A percentile compares a stretch with the other conserved stretches of the same genome.
These are phyloP conservation scores for Beta lomatogona DNA, from an alignment of 179 eudicot species.

Conservation along the genomic window DNA sequence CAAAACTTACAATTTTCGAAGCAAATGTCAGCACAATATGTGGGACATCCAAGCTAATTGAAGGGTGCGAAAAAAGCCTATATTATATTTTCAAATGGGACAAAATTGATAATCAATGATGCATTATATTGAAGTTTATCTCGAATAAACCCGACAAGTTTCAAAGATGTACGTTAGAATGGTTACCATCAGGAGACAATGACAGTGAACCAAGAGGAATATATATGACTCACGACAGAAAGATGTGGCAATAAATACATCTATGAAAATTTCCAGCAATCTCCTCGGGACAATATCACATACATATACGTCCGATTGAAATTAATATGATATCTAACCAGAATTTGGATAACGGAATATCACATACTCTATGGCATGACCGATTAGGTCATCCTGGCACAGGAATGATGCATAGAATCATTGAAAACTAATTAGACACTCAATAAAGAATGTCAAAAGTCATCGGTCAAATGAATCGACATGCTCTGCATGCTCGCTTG, in stretches of 20 bases:
- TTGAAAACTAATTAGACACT: neutral
- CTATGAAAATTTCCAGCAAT: neutral
- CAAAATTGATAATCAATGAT: too few relatives aligned
- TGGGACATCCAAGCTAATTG: too few relatives aligned
- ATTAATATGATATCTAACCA: neutral
- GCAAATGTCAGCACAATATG: too few relatives aligned
- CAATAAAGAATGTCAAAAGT: neutral
- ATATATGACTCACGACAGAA: neutral
- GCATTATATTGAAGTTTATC: too few relatives aligned
- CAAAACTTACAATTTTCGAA: too few relatives aligned
- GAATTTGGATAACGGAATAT: neutral
- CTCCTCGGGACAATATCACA: neutral
- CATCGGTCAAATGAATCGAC: neutral
- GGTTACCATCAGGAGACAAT: conserved; percentile 1
- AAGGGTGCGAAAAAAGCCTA: too few relatives aligned
- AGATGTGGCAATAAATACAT: neutral
- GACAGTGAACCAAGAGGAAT: neutral
- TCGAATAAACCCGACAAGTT: neutral
- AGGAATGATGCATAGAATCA: neutral
- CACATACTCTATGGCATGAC: neutral
- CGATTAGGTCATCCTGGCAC: conserved; percentile 4
- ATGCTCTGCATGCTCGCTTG: neutral
- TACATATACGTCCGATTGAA: neutral
- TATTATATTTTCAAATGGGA: too few relatives aligned
- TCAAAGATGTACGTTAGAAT: conserved; percentile 1